Evolutionary conservation across 2,329 filamentous ascomycete species (phyloP).

Genomic region (Claviceps arundinis): DNA sequence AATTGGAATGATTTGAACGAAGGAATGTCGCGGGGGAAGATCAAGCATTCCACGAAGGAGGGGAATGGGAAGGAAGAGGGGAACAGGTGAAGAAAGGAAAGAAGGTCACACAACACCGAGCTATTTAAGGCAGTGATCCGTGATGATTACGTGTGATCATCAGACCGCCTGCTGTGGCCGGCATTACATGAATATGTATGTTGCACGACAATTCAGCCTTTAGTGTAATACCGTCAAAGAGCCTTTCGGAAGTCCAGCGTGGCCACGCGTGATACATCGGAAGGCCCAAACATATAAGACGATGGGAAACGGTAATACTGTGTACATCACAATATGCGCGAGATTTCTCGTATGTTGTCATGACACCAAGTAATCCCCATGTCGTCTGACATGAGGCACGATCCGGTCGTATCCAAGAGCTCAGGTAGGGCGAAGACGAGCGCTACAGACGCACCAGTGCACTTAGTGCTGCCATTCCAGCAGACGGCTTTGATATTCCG

Average conservation of each 20-base stretch:
- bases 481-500: neutral
- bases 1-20: no score
- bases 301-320: neutral
- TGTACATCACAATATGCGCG: neutral
- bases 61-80: neutral
- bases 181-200: neutral
- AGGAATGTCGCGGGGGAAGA: no score
- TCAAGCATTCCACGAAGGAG: neutral
- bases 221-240: neutral
- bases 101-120: neutral
- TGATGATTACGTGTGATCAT: neutral
- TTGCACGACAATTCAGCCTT: neutral
- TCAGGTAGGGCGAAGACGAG: neutral
- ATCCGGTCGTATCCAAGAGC: neutral
- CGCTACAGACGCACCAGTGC: neutral
- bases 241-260: neutral
- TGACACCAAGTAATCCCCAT: neutral
- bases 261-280: neutral
- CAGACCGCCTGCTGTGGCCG: neutral
- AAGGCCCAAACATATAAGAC: no score
- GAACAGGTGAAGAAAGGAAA: neutral
- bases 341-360: neutral
- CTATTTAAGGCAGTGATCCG: neutral
- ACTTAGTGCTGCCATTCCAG: neutral
- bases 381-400: neutral